A percentile compares a stretch with the other conserved stretches of the same genome.
Evolutionary conservation across 768 basidiomycete species (phyloP).

Genomic region (Psilocybe azurescens): DNA sequence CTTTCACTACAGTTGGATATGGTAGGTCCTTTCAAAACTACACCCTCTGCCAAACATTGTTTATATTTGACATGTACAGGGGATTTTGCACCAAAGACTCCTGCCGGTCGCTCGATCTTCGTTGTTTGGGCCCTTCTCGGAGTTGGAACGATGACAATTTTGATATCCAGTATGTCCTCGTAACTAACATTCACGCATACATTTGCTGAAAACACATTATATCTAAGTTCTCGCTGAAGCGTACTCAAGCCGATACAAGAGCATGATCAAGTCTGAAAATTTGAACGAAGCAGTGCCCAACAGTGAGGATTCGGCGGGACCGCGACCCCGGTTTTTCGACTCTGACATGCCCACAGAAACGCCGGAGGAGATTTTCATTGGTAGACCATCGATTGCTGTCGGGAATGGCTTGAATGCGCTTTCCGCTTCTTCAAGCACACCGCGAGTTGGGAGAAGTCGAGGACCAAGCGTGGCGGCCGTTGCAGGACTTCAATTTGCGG

Average conservation of each 20-base stretch:
- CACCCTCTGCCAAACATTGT: no score
- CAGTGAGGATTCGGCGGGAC: background rate
- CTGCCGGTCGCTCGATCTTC: slow-evolving; percentile 78
- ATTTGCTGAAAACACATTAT: background rate
- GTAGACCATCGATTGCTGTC: background rate
- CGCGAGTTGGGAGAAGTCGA: background rate
- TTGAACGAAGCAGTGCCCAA: background rate
- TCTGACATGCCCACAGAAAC: background rate
- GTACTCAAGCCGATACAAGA: slow-evolving; percentile 69
- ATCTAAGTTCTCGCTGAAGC: slow-evolving; percentile 52
- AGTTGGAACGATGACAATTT: slow-evolving; percentile 75
- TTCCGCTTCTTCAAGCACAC: background rate
- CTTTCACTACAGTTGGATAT: slow-evolving; percentile 80
- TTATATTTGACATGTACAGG: slow-evolving; percentile 35
- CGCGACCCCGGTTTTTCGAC: slow-evolving; percentile 6
- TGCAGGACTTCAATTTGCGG: slow-evolving; percentile 7
- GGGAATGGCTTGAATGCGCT: background rate
- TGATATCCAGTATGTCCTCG: slow-evolving; percentile 63
- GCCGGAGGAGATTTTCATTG: background rate
- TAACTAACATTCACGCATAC: background rate
- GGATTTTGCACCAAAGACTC: slow-evolving; percentile 65
- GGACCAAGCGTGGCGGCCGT: slow-evolving; percentile 7
- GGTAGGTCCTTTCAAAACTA: slow-evolving; percentile 32
- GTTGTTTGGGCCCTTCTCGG: slow-evolving; percentile 81
- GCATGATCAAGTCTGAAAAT: slow-evolving; percentile 47